Conservation (phyloP, 73 alveolate genomes). For the Paraurostyla sp. region DNA sequence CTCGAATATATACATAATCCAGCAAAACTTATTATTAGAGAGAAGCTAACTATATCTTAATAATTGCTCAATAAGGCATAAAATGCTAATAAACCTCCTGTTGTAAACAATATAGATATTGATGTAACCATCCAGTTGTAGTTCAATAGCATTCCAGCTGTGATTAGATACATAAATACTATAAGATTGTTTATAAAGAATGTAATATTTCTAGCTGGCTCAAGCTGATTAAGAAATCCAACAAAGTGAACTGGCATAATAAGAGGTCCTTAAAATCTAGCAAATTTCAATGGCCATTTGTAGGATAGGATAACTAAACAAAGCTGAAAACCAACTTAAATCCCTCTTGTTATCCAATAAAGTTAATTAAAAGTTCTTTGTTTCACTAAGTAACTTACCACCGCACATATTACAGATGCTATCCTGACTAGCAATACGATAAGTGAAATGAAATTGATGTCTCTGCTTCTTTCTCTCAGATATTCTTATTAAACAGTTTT, state of each 20-base stretch:
- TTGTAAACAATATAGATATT: background rate
- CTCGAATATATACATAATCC: background rate
- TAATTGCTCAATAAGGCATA: background rate
- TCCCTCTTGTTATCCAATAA: background rate
- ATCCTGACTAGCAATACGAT: background rate
- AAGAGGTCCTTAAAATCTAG: background rate
- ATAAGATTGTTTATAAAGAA: background rate
- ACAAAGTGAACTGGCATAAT: background rate
- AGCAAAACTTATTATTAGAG: background rate
- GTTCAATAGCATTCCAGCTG: background rate
- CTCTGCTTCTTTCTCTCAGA: background rate
- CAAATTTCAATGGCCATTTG: background rate
- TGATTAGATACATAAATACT: background rate
- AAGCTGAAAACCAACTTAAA: background rate
- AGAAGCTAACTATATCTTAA: background rate
- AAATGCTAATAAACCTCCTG: background rate
- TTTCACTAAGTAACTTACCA: background rate
- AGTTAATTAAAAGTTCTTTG: background rate
- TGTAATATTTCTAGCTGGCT: background rate
- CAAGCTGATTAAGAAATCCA: no score
- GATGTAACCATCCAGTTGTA: background rate
- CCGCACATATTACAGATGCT: background rate
- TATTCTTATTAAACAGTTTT: background rate
- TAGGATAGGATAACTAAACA: background rate
- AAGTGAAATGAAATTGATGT: background rate